Evolutionary conservation across 2,329 filamentous ascomycete species (phyloP).

Genomic region (Microascus cirrosus): DNA sequence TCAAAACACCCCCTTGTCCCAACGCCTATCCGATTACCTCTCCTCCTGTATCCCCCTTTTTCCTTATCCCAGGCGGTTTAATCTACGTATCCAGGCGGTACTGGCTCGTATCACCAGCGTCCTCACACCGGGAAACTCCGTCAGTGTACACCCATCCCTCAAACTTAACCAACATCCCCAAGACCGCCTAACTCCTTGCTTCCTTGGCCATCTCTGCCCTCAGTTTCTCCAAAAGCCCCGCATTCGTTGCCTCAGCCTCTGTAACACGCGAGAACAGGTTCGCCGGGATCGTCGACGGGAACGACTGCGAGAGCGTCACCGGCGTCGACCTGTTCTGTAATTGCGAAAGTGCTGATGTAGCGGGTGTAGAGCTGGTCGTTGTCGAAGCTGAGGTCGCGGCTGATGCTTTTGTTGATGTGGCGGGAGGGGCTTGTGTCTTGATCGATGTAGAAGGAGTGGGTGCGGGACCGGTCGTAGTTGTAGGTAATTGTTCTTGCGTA

Average conservation of each 20-base stretch:
- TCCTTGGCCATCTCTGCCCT: slow-evolving; percentile 3
- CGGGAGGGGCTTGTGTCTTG: not conserved
- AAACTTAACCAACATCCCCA: not conserved
- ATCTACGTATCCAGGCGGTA: no score
- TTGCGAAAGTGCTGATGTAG: not conserved
- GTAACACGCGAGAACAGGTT: slow-evolving; percentile 5
- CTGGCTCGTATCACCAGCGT: not conserved
- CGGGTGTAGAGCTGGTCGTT: not conserved
- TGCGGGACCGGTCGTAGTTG: not conserved
- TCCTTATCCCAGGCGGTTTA: no score
- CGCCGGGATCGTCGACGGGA: not conserved
- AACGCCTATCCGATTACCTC: no score
- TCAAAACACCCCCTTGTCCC: no score
- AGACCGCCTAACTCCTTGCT: not conserved
- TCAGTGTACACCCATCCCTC: not conserved
- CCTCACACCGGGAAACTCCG: not conserved
- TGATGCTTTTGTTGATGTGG: not conserved
- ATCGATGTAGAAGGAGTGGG: not conserved
- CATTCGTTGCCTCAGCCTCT: slow-evolving; percentile 2
- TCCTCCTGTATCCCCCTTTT: no score
- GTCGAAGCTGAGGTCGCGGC: not conserved
- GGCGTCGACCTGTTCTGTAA: slow-evolving; percentile 1
- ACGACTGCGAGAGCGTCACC: slow-evolving; percentile 2
- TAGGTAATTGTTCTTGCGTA: not conserved
- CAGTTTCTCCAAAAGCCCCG: slow-evolving; percentile 2